phyloP scores from a whole-genome alignment of 2,329 filamentous ascomycete genomes.

The Celoporthe dispersa region DNA sequence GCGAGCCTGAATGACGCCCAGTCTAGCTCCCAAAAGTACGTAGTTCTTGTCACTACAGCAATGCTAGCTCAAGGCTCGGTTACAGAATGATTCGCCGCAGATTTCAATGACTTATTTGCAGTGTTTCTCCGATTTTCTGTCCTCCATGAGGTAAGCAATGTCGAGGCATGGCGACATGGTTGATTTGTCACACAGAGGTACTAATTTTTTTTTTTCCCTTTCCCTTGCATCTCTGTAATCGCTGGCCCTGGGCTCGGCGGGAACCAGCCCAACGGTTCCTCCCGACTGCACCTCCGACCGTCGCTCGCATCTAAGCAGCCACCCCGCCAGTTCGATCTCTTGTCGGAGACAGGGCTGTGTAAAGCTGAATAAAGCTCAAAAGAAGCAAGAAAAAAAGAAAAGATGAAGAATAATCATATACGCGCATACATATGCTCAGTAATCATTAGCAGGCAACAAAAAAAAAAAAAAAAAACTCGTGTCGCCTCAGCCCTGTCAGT shows the following conservation, averaged over 20 bases:
- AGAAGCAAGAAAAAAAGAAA: background rate
- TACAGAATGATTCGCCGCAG: background rate
- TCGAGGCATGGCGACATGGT: background rate
- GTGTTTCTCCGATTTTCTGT: background rate
- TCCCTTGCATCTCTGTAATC: no score
- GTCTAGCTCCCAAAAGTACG: constrained; percentile 23
- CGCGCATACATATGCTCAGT: background rate
- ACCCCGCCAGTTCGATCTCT: background rate
- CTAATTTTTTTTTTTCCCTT: background rate
- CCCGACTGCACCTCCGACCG: background rate
- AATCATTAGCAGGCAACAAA: background rate
- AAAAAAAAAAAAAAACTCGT: no score
- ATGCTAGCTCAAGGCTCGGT: background rate
- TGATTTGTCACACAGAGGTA: constrained; percentile 25
- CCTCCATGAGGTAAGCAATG: constrained; percentile 25
- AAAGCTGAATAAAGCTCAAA: constrained; percentile 6
- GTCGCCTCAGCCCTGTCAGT: background rate
- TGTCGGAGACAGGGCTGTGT: background rate
- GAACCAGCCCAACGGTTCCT: background rate
- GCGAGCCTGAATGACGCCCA: background rate
- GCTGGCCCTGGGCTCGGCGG: background rate
- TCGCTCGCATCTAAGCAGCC: background rate
- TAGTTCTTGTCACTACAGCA: background rate
- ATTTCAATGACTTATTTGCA: background rate
- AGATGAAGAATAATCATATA: background rate